Percentiles rank a stretch among this genome's conserved stretches.
Conservation (phyloP, 768 basidiomycete genomes). For the Hortiboletus flavorubellus region DNA sequence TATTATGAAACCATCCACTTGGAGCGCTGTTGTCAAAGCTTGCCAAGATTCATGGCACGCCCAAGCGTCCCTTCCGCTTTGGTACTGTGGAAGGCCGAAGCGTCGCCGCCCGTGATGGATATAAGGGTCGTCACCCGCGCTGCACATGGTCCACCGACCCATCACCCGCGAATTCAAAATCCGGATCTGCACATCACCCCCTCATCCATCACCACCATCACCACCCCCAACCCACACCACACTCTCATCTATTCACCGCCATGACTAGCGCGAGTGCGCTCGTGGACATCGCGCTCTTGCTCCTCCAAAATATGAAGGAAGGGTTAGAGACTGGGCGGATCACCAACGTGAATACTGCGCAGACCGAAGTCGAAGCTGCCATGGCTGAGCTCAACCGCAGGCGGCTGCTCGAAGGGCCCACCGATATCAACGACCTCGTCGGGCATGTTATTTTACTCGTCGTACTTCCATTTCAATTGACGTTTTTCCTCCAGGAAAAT, state of each 20-base stretch:
- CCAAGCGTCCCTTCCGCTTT: slow-evolving; percentile 20
- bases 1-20: slow-evolving; percentile 7
- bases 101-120: not conserved
- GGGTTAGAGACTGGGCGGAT: slow-evolving; percentile 13
- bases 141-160: slow-evolving; percentile 4
- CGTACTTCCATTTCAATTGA: not conserved
- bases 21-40: slow-evolving; percentile 11
- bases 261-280: slow-evolving; percentile 4
- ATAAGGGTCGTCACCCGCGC: slow-evolving; percentile 4
- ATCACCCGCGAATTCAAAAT: not conserved
- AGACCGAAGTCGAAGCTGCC: slow-evolving; percentile 11
- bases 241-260: not conserved
- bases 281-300: slow-evolving; percentile 1
- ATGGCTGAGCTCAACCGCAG: slow-evolving; percentile 5
- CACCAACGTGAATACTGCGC: not conserved
- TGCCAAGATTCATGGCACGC: not conserved
- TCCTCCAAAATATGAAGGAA: slow-evolving; percentile 10
- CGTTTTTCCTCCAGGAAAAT: slow-evolving; percentile 3
- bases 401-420: not conserved
- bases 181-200: not conserved
- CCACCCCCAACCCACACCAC: not conserved
- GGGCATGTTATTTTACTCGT: not conserved
- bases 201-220: not conserved
- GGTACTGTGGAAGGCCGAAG: slow-evolving; percentile 6
- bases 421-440: not conserved